phyloP scores from a whole-genome alignment of 116 monocot species.

The Phalaenopsis hybrid region DNA sequence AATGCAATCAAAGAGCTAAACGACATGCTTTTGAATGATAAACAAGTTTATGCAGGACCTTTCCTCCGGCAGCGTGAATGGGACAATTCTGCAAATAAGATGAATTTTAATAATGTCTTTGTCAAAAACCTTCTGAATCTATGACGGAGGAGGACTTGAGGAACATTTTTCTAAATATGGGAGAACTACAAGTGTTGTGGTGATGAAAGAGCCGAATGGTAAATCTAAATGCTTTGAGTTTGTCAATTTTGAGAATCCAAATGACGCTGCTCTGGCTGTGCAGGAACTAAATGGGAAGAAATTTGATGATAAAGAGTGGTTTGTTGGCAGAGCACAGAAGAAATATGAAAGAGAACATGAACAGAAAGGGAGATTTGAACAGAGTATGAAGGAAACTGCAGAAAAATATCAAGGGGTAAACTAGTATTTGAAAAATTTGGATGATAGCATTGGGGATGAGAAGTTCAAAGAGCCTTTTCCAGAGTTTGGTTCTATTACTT shows the following conservation, averaged over 20 bases:
- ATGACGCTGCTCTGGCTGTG: conserved; percentile 23
- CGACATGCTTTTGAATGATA: conserved; percentile 22
- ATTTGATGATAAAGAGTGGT: conserved; percentile 29
- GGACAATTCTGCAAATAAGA: conserved; percentile 10
- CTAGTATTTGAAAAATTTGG: conserved; percentile 25
- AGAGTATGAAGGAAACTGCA: conserved; percentile 11
- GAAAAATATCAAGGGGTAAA: conserved; percentile 24
- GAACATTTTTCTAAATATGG: conserved; percentile 20
- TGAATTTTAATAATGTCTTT: conserved; percentile 20
- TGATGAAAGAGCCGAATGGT: conserved; percentile 21
- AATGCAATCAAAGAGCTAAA: conserved; percentile 22
- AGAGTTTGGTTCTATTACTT: conserved; percentile 25
- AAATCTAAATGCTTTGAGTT: conserved; percentile 28
- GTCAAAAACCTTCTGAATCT: conserved; percentile 25
- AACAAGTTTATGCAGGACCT: conserved; percentile 21
- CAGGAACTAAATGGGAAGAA: conserved; percentile 25
- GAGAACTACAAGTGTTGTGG: conserved; percentile 18
- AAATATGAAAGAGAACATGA: conserved; percentile 21
- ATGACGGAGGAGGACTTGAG: conserved; percentile 18
- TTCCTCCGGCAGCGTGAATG: conserved; percentile 23
- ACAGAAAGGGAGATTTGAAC: conserved; percentile 22
- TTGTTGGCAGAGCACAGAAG: conserved; percentile 27
- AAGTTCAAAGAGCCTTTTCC: conserved; percentile 18
- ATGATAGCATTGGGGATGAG: conserved; percentile 26
- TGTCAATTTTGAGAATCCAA: conserved; percentile 27